Base-by-base conservation (phyloP, 148 eudicot species). In the Fallopia convolvulus region DNA sequence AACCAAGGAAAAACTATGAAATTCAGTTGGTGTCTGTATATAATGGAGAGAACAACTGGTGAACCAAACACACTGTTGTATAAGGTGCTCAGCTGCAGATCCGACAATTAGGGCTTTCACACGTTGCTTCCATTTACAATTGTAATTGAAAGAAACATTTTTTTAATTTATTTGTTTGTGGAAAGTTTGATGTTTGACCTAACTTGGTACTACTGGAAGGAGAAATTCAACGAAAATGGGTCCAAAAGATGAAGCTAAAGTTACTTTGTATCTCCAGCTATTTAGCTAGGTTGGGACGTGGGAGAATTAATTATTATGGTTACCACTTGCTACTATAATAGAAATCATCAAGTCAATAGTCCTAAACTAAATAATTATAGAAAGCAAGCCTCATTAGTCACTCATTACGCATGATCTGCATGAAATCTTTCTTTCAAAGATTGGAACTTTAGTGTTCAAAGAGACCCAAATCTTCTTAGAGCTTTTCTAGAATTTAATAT, bases 201-300 rank as follows among this genome's bases (percentile, higher is more conserved):
- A 33, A 36, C n/a, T 30, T 66, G 72, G n/a, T 13, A 66, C 17
- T 13, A 66, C 17, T 30, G 42, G 72, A 66, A 66, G 44, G 41
- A 66, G 42, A 66, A 66, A 66, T 66, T 66, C 72, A 66, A 66
- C 20, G 41, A 66, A 56, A 66, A 66, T 68, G 72, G 72, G 72
- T 68, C 72, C 72, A 36, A 68, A 36, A 33, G 72, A 33, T 68
- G n/a, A 68, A 68, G 72, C 72, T 68, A 68, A 68, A 68, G 72
- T 15, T 14, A 39, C 72, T 68, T 68, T 68, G 72, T 15, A 68
- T 33, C 72, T 68, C 72, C 39, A 36, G 44, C 72, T 68, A 68
- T 68, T 68, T 36, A 68, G 72, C 72, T 36, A 36, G 42, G 72
- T 68, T 68, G 47, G 47, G 47, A 44, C 47, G 47, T 7, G 72